Evolutionary conservation across 805 yeast species (phyloP).

Genomic region (Yarrowia divulgata): DNA sequence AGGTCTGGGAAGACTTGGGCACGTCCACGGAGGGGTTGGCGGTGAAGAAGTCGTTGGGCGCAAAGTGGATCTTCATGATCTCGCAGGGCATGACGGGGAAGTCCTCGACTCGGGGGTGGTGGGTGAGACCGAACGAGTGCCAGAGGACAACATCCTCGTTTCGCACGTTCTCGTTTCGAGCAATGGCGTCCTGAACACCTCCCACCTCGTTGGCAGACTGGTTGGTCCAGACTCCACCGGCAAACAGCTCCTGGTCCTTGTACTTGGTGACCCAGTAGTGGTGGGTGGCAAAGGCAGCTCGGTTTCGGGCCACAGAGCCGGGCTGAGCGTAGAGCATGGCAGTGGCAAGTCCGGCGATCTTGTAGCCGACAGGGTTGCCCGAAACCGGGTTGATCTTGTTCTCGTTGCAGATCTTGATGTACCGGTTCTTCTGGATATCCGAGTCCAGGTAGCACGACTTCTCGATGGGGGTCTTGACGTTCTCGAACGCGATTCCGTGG

Average conservation of each 20-base stretch:
- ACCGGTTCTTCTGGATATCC: constrained; percentile 76
- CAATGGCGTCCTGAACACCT: constrained; percentile 72
- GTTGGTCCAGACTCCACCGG: constrained; percentile 88
- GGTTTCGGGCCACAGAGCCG: constrained; percentile 68
- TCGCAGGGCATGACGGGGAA: constrained; percentile 93
- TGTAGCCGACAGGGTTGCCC: constrained; percentile 78
- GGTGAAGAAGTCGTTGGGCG: constrained; percentile 77
- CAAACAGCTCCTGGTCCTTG: constrained; percentile 72
- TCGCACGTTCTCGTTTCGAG: constrained; percentile 66
- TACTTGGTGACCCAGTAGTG: constrained; percentile 85
- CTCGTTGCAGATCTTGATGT: constrained; percentile 79
- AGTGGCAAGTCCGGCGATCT: constrained; percentile 75
- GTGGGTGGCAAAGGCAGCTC: constrained; percentile 79
- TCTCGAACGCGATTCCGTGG: constrained; percentile 71
- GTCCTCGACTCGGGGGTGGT: constrained; percentile 82
- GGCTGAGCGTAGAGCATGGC: constrained; percentile 77
- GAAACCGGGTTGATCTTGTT: constrained; percentile 71
- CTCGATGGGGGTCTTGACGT: constrained; percentile 69
- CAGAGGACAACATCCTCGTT: constrained; percentile 78
- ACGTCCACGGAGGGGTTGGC: constrained; percentile 79
- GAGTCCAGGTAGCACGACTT: constrained; percentile 76
- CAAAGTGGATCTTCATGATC: constrained; percentile 69
- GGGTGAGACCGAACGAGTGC: constrained; percentile 84
- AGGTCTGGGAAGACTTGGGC: constrained; percentile 70
- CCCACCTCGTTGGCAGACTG: constrained; percentile 78